Evolutionary conservation across 2,329 filamentous ascomycete genomes (phyloP).

Genomic region (Mycogone perniciosa): DNA sequence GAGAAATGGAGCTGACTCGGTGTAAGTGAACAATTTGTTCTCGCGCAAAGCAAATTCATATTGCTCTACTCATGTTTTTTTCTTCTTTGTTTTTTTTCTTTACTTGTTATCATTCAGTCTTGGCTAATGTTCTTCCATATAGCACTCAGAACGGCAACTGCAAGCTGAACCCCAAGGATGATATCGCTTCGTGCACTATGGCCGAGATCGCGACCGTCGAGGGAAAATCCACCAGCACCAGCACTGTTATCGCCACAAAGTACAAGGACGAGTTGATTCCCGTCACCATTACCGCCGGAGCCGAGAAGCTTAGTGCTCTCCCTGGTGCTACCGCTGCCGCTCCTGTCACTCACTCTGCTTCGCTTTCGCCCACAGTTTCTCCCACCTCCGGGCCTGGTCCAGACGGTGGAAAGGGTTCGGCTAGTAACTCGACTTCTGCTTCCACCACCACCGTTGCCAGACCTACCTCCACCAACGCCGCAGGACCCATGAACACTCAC

Average conservation of each 20-base stretch:
- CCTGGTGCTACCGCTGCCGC: constrained; percentile 10
- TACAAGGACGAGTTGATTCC: constrained; percentile 20
- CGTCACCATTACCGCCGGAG: constrained; percentile 33
- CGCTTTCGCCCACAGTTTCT: not conserved
- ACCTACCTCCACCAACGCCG: constrained; percentile 22
- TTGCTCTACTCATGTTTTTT: not conserved
- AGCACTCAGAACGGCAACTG: constrained; percentile 20
- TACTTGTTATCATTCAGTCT: too few species aligned
- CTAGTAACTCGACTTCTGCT: constrained; percentile 8
- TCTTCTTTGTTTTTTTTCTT: not conserved
- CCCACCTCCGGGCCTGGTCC: too few species aligned
- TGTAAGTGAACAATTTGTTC: not conserved
- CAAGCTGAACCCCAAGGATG: constrained; percentile 20
- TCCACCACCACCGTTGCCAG: constrained; percentile 13
- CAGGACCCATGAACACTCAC: constrained; percentile 26
- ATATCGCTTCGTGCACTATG: constrained; percentile 21
- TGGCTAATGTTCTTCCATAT: not conserved
- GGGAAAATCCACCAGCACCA: not conserved
- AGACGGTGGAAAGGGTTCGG: too few species aligned
- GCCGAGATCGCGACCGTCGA: not conserved
- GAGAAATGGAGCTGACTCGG: not conserved
- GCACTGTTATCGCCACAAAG: constrained; percentile 11
- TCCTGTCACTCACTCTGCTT: constrained; percentile 11
- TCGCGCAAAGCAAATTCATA: not conserved
- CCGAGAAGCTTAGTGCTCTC: constrained; percentile 27